Evolutionary conservation across 371 early-diverging fungal genomes (phyloP).

Genomic region (Mortierella sp.): DNA sequence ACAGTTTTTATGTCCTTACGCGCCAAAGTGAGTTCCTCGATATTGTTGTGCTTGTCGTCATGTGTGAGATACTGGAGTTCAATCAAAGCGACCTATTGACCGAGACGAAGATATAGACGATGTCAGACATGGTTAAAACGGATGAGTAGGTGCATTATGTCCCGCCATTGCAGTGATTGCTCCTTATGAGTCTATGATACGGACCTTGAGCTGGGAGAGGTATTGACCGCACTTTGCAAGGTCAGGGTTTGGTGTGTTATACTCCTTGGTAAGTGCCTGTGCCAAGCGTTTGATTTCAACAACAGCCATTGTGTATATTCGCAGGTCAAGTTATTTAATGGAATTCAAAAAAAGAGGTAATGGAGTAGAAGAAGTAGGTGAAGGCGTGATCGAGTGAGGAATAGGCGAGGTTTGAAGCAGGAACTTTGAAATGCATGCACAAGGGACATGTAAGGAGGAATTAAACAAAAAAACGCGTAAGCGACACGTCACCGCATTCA

Average conservation of each 20-base stretch:
- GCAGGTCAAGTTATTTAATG: neutral
- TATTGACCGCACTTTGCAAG: constrained; percentile 78
- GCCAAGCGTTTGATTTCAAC: constrained; percentile 50
- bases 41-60: constrained; percentile 68
- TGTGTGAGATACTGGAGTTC: constrained; percentile 80
- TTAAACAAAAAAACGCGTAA: neutral
- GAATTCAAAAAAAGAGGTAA: constrained; percentile 1
- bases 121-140: neutral
- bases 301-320: constrained; percentile 33
- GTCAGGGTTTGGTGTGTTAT: constrained; percentile 77
- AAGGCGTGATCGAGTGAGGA: neutral
- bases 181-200: neutral
- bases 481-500: neutral
- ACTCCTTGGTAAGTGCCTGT: constrained; percentile 71
- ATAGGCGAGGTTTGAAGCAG: neutral
- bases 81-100: constrained; percentile 79
- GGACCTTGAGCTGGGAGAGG: constrained; percentile 85
- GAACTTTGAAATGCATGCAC: neutral
- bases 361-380: neutral
- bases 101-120: neutral
- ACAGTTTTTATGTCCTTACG: constrained; percentile 64
- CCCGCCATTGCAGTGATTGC: neutral
- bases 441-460: neutral
- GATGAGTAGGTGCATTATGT: neutral
- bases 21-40: constrained; percentile 74